phyloP scores from a whole-genome alignment of 345 rosid species.

The Angophora floribunda region DNA sequence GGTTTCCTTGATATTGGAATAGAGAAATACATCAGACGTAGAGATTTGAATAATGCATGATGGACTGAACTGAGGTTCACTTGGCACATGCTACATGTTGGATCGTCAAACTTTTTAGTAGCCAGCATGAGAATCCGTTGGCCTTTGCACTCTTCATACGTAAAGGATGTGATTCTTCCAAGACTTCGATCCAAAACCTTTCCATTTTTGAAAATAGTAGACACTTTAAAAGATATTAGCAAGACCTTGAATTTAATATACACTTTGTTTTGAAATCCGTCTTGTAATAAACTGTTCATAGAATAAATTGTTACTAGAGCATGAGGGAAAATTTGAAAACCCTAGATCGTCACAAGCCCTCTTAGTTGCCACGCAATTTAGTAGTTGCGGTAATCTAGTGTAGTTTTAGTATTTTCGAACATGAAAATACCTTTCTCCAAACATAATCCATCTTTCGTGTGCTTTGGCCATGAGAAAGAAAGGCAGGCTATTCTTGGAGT shows the following conservation, averaged over 20 bases:
- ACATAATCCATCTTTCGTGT: slow-evolving; percentile 1
- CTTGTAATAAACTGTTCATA: background rate
- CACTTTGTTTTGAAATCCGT: background rate
- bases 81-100: background rate
- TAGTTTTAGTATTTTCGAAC: background rate
- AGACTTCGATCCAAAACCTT: background rate
- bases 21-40: background rate
- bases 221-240: background rate
- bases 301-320: background rate
- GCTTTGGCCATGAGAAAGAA: background rate
- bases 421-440: slow-evolving; percentile 21
- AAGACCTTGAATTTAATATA: background rate
- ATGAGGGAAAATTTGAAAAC: background rate
- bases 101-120: background rate
- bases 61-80: background rate
- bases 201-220: background rate
- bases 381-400: background rate
- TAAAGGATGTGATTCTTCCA: background rate
- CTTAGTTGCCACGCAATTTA: rapidly evolving
- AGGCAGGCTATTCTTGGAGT: background rate
- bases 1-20: background rate
- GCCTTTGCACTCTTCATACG: background rate
- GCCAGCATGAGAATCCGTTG: background rate
- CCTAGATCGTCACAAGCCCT: rapidly evolving
- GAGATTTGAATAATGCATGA: background rate